These are phyloP conservation scores for slime mould (Dictyostelium discoideum) DNA, from an alignment of 78 protist genomes.

Conservation along the genomic window DNA sequence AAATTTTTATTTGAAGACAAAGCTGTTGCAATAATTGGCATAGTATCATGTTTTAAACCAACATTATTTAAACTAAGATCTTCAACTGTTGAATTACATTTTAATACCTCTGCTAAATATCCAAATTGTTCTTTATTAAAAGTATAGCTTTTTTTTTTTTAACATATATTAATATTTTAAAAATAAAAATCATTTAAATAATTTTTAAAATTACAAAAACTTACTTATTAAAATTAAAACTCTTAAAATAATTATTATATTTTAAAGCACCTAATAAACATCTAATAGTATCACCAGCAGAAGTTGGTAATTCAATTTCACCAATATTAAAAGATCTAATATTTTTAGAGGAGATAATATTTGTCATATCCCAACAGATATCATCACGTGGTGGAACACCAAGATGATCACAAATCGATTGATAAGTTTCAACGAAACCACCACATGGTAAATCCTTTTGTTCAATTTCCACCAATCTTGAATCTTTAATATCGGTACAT, in stretches of 20 bases:
- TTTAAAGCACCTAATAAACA: constrained; percentile 67
- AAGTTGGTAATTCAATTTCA: constrained; percentile 81
- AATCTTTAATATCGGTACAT: constrained; percentile 39
- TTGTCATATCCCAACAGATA: constrained; percentile 82
- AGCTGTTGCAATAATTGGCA: constrained; percentile 57
- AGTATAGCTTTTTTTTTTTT: neutral
- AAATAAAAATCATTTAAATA: neutral
- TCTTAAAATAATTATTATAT: constrained; percentile 73
- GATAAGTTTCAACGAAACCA: constrained; percentile 78
- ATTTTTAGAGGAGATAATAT: constrained; percentile 38
- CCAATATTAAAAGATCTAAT: constrained; percentile 71
- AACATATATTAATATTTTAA: neutral
- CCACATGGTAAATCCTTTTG: constrained; percentile 83
- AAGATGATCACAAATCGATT: constrained; percentile 44
- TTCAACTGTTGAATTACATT: constrained; percentile 62
- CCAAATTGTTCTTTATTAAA: constrained; percentile 41
- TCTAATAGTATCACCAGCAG: constrained; percentile 62
- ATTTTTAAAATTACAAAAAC: neutral
- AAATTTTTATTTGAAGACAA: constrained; percentile 68
- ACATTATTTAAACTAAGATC: constrained; percentile 43
- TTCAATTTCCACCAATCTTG: constrained; percentile 16
- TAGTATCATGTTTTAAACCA: constrained; percentile 53
- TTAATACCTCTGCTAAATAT: constrained; percentile 50
- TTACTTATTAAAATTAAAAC: constrained; percentile 53
- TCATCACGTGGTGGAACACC: constrained; percentile 56